These are phyloP conservation scores for Sugiyamaella novakii DNA, from an alignment of 1,139 yeast genomes.

Conservation along the genomic window DNA sequence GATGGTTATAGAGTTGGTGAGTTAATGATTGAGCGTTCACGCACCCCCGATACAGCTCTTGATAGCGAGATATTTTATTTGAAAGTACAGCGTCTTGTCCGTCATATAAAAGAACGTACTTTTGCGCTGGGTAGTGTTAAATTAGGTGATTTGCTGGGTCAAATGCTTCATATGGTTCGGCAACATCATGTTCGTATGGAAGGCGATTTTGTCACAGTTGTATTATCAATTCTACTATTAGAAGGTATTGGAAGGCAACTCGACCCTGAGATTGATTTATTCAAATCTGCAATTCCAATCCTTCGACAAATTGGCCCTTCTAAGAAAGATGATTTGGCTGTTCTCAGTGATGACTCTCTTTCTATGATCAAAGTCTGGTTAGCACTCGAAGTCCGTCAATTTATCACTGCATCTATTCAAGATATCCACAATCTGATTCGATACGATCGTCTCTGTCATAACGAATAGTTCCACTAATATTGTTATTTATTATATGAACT, in stretches of 20 bases:
- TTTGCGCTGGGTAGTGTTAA: constrained; percentile 91
- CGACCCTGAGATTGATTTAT: constrained; percentile 88
- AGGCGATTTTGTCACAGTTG: constrained; percentile 91
- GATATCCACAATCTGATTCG: constrained; percentile 62
- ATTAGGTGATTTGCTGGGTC: constrained; percentile 86
- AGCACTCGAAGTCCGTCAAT: constrained; percentile 84
- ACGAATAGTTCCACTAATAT: constrained; percentile 60
- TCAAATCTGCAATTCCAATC: constrained; percentile 92
- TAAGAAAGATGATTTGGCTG: constrained; percentile 49
- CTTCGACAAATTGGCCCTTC: constrained; percentile 77
- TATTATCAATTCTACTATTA: constrained; percentile 81
- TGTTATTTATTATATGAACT: no score
- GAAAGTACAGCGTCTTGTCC: constrained; percentile 81
- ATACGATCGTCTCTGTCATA: constrained; percentile 64
- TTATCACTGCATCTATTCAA: constrained; percentile 80
- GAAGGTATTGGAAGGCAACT: constrained; percentile 96
- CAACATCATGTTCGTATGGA: constrained; percentile 96
- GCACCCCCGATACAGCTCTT: constrained; percentile 90
- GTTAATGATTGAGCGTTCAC: constrained; percentile 88
- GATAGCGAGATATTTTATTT: constrained; percentile 83
- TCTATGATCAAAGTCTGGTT: constrained; percentile 91
- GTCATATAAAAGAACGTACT: constrained; percentile 78
- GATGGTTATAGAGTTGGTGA: constrained; percentile 96
- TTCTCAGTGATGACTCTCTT: constrained; percentile 48
- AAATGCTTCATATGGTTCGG: constrained; percentile 87